phyloP scores from a whole-genome alignment of 331 rosid species.

The Stylosanthes scabra region DNA sequence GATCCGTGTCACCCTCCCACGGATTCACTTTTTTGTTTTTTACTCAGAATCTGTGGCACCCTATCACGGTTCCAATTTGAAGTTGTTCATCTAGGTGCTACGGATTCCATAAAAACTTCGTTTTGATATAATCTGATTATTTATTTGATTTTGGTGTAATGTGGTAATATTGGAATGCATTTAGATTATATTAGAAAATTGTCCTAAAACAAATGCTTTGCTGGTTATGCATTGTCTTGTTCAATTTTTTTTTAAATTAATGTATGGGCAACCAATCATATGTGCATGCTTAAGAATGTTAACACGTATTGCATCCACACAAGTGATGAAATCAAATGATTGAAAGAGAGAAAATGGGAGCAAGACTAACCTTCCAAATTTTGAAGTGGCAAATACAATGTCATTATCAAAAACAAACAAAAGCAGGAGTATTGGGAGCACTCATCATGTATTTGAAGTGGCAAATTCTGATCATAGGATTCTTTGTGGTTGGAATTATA shows the following conservation, averaged over 20 bases:
- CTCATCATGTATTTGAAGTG: neutral
- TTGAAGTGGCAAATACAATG: neutral
- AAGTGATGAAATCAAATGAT: neutral
- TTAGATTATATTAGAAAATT: no score
- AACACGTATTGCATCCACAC: neutral
- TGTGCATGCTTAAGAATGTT: neutral
- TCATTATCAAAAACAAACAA: neutral
- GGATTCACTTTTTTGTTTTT: no score
- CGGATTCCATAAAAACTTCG: no score
- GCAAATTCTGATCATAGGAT: constrained; percentile 20
- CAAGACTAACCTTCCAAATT: neutral
- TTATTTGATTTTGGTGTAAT: no score
- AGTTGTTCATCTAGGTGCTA: no score
- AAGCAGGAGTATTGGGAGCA: neutral
- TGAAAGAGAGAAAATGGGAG: neutral
- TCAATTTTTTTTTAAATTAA: neutral
- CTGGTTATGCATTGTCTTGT: no score
- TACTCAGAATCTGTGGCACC: no score
- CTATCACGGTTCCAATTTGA: no score
- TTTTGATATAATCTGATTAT: no score
- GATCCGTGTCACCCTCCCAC: no score
- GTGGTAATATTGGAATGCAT: no score
- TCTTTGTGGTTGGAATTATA: neutral
- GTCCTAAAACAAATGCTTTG: no score
- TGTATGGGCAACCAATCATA: neutral